Evolutionary conservation across 2,329 filamentous ascomycete species (phyloP), one percentile per base, ranked within the genome.

Genomic region (Sphaerulina musiva): DNA sequence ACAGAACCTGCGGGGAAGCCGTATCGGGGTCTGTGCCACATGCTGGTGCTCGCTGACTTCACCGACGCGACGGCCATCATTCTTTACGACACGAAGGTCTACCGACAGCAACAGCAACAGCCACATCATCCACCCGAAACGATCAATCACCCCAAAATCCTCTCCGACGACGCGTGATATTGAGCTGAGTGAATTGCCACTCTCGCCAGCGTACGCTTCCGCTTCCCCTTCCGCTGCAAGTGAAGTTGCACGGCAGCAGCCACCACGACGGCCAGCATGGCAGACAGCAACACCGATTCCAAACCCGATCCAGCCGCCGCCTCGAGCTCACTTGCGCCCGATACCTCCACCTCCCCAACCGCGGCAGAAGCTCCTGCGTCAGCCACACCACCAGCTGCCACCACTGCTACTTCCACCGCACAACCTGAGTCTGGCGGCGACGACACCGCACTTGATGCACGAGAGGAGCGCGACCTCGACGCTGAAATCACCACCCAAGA

Each of bases 391-490:
- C 38, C 47, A 50, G 47, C 47, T 39, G 49, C 17, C 14, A 38
- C 47, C 38, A 29, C 48, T 41, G 31, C 48, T 36, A 34, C 56
- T 51, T 48, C 52, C 43, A 42, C 57, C 14, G 14, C 56, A 52
- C 57, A 56, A 45, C 55, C 54, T 38, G 40, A 52, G 41, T 51
- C 54, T 46, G 49, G 40, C 39, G 46, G 46, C 51, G 51, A 48
- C 51, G 55, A 57, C 47, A 57, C 69, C 54, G 68, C 71, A 46
- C 65, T 74, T 36, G 73, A 75, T 59, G 66, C 69, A 34, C 51
- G 48, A 32, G 57, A 59, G 38, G 62, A 64, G 53, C 58, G 52
- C 51, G 63, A 64, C 51, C 57, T 75, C 44, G 73, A 74, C 57
- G 68, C 69, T 55, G 73, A 76, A 56, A 70, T 75, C 61, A 61